These are phyloP conservation scores for Huiozyma naganishii DNA, from an alignment of 805 yeast species.

Conservation along the genomic window DNA sequence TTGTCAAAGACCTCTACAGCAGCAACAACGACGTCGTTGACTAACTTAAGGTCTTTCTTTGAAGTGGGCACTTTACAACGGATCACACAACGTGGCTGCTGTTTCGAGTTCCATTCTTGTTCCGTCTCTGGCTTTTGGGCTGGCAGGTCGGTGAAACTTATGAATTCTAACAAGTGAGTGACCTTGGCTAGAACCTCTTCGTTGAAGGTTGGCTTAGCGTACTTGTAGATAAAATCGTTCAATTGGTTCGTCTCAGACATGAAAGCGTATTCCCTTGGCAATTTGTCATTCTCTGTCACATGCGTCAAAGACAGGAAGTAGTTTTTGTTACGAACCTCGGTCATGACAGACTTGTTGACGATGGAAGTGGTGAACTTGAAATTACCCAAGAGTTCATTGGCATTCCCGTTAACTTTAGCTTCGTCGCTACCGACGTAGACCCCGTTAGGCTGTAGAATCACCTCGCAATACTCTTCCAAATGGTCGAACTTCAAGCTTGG, in stretches of 20 bases:
- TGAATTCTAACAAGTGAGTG: slow-evolving; percentile 42
- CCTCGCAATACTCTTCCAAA: slow-evolving; percentile 42
- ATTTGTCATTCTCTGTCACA: slow-evolving; percentile 57
- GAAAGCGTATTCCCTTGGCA: slow-evolving; percentile 69
- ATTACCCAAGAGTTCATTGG: slow-evolving; percentile 36
- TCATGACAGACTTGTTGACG: slow-evolving; percentile 79
- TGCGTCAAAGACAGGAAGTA: slow-evolving; percentile 79
- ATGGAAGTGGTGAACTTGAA: slow-evolving; percentile 66
- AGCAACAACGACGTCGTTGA: slow-evolving; percentile 41
- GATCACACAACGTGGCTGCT: slow-evolving; percentile 41
- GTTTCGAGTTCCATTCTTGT: slow-evolving; percentile 42
- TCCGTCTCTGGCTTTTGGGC: slow-evolving; percentile 54
- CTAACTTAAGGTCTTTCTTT: slow-evolving; percentile 37
- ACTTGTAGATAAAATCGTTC: slow-evolving; percentile 42
- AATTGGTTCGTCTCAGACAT: slow-evolving; percentile 85
- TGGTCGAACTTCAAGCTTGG: slow-evolving; percentile 44
- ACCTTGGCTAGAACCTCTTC: slow-evolving; percentile 33
- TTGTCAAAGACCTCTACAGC: slow-evolving; percentile 51
- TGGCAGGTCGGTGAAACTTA: slow-evolving; percentile 81
- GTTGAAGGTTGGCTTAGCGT: slow-evolving; percentile 22
- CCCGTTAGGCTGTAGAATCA: slow-evolving; percentile 46
- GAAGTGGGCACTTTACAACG: slow-evolving; percentile 43
- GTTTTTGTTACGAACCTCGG: slow-evolving; percentile 58
- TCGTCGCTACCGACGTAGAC: slow-evolving; percentile 17
- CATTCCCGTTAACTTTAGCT: slow-evolving; percentile 19